Conservation (phyloP, 1,139 yeast genomes). For the Candida pseudocylindracea region DNA sequence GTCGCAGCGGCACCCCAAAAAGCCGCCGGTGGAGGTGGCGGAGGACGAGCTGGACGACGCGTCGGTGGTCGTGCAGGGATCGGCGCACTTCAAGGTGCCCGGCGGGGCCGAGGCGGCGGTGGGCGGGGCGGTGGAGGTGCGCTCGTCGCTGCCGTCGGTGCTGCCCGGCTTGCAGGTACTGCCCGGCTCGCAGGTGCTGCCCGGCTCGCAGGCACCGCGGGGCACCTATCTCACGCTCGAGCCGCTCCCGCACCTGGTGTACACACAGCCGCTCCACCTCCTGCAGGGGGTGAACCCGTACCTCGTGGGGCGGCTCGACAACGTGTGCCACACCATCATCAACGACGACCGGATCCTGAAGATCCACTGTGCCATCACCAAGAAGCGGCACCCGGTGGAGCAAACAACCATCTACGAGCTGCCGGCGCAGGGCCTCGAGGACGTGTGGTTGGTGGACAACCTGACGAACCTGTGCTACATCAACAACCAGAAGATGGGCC, state of each 20-base stretch:
- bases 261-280: constrained; percentile 23
- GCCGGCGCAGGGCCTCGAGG: constrained; percentile 47
- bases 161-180: constrained; percentile 4
- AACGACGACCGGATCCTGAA: constrained; percentile 65
- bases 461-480: constrained; percentile 67
- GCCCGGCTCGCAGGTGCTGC: constrained; percentile 3
- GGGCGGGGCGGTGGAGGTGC: constrained; percentile 15
- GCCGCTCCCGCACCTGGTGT: constrained; percentile 11
- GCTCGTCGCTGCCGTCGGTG: constrained; percentile 1
- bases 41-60: constrained; percentile 21
- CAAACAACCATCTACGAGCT: constrained; percentile 31
- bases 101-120: too few relatives aligned
- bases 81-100: constrained; percentile 18
- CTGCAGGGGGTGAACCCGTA: constrained; percentile 42
- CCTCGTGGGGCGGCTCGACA: constrained; percentile 40
- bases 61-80: constrained; percentile 15
- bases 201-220: constrained; percentile 3
- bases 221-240: constrained; percentile 11
- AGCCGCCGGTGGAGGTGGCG: constrained; percentile 16
- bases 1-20: constrained; percentile 26
- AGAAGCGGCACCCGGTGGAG: constrained; percentile 34
- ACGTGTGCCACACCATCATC: constrained; percentile 28
- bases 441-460: constrained; percentile 62
- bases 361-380: constrained; percentile 50
- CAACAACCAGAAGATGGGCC: constrained; percentile 34